Percentiles rank a stretch among this genome's conserved stretches.
These are phyloP conservation scores for Castanea sativa DNA, from an alignment of 306 rosid species.

Conservation along the genomic window DNA sequence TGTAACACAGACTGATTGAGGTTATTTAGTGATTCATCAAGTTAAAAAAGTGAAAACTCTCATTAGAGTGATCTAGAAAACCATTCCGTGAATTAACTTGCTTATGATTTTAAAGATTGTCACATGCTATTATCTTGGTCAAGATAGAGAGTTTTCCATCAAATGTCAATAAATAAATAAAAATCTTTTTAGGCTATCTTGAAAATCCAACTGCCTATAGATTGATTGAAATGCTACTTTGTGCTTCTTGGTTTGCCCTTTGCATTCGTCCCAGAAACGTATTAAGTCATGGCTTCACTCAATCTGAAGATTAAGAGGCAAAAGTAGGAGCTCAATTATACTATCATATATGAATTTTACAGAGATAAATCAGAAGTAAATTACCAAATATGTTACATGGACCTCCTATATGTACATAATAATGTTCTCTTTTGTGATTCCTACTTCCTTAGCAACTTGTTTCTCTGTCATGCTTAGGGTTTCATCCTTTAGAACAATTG, in stretches of 20 bases:
- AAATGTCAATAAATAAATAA: not conserved
- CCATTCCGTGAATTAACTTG: not conserved
- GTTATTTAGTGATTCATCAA: not conserved
- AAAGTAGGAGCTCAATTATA: not conserved
- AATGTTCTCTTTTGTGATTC: conserved; percentile 8
- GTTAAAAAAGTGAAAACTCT: conserved; percentile 4
- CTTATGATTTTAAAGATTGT: not conserved
- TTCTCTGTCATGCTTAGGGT: conserved; percentile 2
- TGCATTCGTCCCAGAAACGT: conserved; percentile 11
- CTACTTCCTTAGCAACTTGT: not conserved
- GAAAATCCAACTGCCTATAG: not conserved
- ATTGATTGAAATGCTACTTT: not conserved
- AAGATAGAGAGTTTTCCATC: not conserved
- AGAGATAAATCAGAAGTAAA: not conserved
- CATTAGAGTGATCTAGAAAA: conserved; percentile 10
- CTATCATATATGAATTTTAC: not conserved
- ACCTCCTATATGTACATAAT: conserved; percentile 1
- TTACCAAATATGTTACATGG: not conserved
- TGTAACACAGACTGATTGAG: not conserved
- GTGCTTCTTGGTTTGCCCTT: not conserved
- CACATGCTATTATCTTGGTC: not conserved
- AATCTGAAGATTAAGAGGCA: not conserved
- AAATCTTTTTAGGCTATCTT: not conserved
- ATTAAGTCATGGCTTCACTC: not conserved
- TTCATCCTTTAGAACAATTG: conserved; percentile 1